Percentiles rank a stretch among this genome's conserved stretches.
Conservation (phyloP, 1,139 yeast species). For the Lodderomyces metapsilosis region DNA sequence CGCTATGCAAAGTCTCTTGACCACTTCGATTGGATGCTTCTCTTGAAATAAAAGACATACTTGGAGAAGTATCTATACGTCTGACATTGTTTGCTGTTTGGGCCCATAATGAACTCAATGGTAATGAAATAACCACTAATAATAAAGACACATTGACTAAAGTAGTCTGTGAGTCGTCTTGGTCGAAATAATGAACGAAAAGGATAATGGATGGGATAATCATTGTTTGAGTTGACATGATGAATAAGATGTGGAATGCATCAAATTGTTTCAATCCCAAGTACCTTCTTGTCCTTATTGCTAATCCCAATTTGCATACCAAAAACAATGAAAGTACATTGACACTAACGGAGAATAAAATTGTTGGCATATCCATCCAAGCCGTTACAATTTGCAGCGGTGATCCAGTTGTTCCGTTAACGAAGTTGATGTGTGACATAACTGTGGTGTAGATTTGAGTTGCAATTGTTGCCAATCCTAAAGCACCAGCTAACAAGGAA, state of each 20-base stretch:
- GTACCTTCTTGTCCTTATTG: constrained; percentile 68
- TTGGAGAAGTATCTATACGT: constrained; percentile 18
- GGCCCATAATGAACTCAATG: constrained; percentile 89
- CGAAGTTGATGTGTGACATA: constrained; percentile 16
- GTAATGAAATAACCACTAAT: constrained; percentile 61
- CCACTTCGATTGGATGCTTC: constrained; percentile 10
- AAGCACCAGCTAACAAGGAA: constrained; percentile 36
- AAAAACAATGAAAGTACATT: constrained; percentile 60
- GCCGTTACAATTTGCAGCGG: constrained; percentile 23
- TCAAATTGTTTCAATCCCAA: constrained; percentile 83
- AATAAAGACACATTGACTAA: constrained; percentile 26
- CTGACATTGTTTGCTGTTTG: constrained; percentile 46
- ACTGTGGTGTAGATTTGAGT: constrained; percentile 47
- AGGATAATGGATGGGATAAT: constrained; percentile 70
- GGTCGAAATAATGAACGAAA: constrained; percentile 44
- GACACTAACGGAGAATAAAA: constrained; percentile 69
- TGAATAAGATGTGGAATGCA: constrained; percentile 72
- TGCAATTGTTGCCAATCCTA: constrained; percentile 52
- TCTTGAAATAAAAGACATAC: constrained; percentile 18
- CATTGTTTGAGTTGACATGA: constrained; percentile 83
- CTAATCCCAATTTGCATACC: constrained; percentile 58
- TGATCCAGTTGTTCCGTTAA: constrained; percentile 7
- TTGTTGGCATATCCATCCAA: constrained; percentile 47
- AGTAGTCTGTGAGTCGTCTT: constrained; percentile 15
- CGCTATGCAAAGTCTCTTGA: constrained; percentile 10